Percentiles rank a stretch among this genome's conserved stretches.
phyloP scores from a whole-genome alignment of 2,329 filamentous ascomycete genomes.

The Waltergamsia citrina region DNA sequence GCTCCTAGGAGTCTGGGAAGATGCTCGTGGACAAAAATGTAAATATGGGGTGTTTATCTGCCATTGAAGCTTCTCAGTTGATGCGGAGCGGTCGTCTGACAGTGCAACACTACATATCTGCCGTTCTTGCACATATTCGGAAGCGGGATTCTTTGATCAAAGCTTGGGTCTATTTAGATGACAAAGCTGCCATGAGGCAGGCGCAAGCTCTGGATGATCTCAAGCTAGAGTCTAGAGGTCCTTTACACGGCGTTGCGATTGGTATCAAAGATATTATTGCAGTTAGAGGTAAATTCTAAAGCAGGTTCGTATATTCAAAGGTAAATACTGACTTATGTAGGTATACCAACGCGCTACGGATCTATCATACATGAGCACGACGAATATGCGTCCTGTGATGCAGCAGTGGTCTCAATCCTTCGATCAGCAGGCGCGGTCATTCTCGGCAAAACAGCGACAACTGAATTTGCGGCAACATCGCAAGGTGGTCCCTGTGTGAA shows the following conservation, averaged over 20 bases:
- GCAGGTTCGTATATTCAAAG: neutral
- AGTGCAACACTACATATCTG: slow-evolving; percentile 38
- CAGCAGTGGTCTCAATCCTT: slow-evolving; percentile 37
- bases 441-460: slow-evolving; percentile 36
- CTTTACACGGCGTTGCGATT: slow-evolving; percentile 46
- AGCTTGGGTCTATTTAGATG: slow-evolving; percentile 39
- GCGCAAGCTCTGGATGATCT: slow-evolving; percentile 40
- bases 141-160: slow-evolving; percentile 32
- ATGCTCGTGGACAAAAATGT: no score
- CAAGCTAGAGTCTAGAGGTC: slow-evolving; percentile 35
- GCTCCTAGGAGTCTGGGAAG: no score
- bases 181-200: slow-evolving; percentile 31
- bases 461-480: slow-evolving; percentile 47
- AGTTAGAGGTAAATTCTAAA: slow-evolving; percentile 36
- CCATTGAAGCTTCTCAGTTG: no score
- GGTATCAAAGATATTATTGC: slow-evolving; percentile 52
- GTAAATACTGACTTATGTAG: slow-evolving; percentile 8
- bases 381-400: slow-evolving; percentile 36
- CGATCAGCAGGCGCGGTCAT: slow-evolving; percentile 44
- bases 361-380: slow-evolving; percentile 39
- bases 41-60: no score
- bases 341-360: slow-evolving; percentile 44
- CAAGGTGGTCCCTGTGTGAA: slow-evolving; percentile 42
- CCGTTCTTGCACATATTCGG: slow-evolving; percentile 33
- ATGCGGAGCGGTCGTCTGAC: no score